Evolutionary conservation across 2,329 filamentous ascomycete species (phyloP).

Genomic region (Pseudonectria buxi): DNA sequence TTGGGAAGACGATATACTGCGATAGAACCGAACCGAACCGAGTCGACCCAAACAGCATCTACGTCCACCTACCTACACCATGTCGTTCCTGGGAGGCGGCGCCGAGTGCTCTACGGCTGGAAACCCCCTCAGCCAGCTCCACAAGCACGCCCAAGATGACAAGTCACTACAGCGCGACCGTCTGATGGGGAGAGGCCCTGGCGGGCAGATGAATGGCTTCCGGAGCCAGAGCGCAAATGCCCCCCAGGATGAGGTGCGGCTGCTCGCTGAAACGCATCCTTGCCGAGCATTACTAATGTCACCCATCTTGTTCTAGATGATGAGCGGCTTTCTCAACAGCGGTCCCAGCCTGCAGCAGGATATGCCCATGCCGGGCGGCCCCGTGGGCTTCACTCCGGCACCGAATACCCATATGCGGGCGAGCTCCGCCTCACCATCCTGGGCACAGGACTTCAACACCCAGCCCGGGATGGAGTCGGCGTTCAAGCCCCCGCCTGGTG

Average conservation of each 20-base stretch:
- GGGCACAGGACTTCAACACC: conserved; percentile 46
- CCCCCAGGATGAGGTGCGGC: conserved; percentile 64
- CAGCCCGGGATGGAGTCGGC: conserved; percentile 67
- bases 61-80: conserved; percentile 41
- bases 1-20: too few relatives aligned
- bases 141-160: conserved; percentile 95
- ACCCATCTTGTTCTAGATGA: conserved; percentile 54
- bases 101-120: conserved; percentile 94
- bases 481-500: conserved; percentile 51
- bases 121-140: conserved; percentile 95
- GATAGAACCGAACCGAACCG: conserved; percentile 3
- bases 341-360: conserved; percentile 52
- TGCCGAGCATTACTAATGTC: conserved; percentile 23
- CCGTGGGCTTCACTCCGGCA: conserved; percentile 41
- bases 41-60: conserved; percentile 4
- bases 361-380: conserved; percentile 44
- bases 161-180: conserved; percentile 90
- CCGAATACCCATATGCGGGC: conserved; percentile 47
- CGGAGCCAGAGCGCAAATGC: conserved; percentile 62
- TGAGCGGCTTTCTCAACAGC: conserved; percentile 88
- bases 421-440: conserved; percentile 47
- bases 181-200: conserved; percentile 67
- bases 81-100: conserved; percentile 94
- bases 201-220: conserved; percentile 67
- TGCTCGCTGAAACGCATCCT: conserved; percentile 2